Conservation (phyloP, 495 filamentous ascomycete genomes). For the Penicillium roqueforti region DNA sequence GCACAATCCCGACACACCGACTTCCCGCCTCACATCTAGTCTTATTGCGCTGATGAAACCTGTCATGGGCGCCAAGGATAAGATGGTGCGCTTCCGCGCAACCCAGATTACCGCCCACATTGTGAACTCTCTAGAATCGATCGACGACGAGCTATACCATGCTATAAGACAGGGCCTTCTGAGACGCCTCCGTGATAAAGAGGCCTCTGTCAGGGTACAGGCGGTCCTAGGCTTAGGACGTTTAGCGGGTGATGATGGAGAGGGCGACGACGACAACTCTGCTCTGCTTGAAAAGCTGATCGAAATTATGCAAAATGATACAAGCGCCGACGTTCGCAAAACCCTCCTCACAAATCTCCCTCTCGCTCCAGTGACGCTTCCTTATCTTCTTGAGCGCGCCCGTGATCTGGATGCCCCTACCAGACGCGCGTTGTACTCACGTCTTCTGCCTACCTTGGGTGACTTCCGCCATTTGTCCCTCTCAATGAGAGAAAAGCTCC, state of each 20-base stretch:
- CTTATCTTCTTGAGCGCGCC: constrained; percentile 85
- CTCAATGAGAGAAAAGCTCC: constrained; percentile 92
- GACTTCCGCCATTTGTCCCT: constrained; percentile 95
- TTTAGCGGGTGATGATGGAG: constrained; percentile 73
- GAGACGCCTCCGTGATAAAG: constrained; percentile 87
- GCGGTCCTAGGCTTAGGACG: constrained; percentile 87
- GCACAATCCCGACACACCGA: constrained; percentile 70
- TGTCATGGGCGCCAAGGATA: constrained; percentile 77
- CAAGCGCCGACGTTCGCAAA: constrained; percentile 86
- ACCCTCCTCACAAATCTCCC: constrained; percentile 85
- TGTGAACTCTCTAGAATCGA: constrained; percentile 81
- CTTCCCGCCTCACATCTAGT: constrained; percentile 68
- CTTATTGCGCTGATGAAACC: constrained; percentile 66
- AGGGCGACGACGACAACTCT: constrained; percentile 62
- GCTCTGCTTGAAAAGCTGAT: constrained; percentile 78
- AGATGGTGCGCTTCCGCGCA: constrained; percentile 82
- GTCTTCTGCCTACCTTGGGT: constrained; percentile 80
- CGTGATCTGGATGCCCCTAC: constrained; percentile 82
- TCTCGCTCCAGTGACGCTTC: constrained; percentile 74
- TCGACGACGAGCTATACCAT: constrained; percentile 85
- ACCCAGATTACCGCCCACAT: constrained; percentile 87
- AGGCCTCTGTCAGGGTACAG: constrained; percentile 84
- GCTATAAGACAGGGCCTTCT: constrained; percentile 69
- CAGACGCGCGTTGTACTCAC: constrained; percentile 79
- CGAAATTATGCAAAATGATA: constrained; percentile 89